A percentile compares a stretch with the other conserved stretches of the same genome.
These are phyloP conservation scores for Clonostachys rosea DNA, from an alignment of 2,329 filamentous ascomycete species.

Conservation along the genomic window DNA sequence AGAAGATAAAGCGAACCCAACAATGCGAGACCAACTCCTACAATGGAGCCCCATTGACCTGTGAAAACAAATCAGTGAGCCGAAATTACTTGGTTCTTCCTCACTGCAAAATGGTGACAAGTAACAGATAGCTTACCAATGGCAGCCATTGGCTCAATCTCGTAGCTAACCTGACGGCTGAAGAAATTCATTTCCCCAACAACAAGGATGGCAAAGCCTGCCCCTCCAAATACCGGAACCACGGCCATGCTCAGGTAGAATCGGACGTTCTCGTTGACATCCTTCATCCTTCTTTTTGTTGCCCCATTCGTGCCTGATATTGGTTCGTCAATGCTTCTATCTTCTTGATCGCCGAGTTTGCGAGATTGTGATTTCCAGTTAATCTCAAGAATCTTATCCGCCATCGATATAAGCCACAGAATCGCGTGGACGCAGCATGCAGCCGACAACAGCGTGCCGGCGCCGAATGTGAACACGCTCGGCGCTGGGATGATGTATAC, in stretches of 20 bases:
- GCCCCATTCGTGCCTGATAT: slow-evolving; percentile 45
- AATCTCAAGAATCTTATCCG: slow-evolving; percentile 58
- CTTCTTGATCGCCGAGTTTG: slow-evolving; percentile 25
- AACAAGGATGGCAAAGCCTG: slow-evolving; percentile 53
- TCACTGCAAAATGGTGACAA: background rate
- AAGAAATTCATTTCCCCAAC: slow-evolving; percentile 63
- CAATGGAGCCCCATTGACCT: slow-evolving; percentile 24
- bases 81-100: too few species aligned
- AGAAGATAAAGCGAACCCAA: slow-evolving; percentile 5
- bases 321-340: background rate
- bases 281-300: slow-evolving; percentile 44
- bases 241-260: slow-evolving; percentile 50
- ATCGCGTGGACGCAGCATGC: slow-evolving; percentile 63
- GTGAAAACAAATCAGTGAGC: background rate
- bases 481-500: slow-evolving; percentile 61
- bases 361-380: slow-evolving; percentile 46
- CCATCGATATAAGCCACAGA: slow-evolving; percentile 55
- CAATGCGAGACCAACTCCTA: background rate
- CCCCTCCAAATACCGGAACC: slow-evolving; percentile 52
- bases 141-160: slow-evolving; percentile 58
- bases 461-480: slow-evolving; percentile 47
- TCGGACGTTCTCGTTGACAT: slow-evolving; percentile 49
- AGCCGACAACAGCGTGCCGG: slow-evolving; percentile 55
- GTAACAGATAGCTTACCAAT: slow-evolving; percentile 38
- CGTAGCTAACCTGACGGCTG: slow-evolving; percentile 46